Base-by-base conservation (phyloP, 2,329 filamentous ascomycete species). In the Meredithiella fracta region DNA sequence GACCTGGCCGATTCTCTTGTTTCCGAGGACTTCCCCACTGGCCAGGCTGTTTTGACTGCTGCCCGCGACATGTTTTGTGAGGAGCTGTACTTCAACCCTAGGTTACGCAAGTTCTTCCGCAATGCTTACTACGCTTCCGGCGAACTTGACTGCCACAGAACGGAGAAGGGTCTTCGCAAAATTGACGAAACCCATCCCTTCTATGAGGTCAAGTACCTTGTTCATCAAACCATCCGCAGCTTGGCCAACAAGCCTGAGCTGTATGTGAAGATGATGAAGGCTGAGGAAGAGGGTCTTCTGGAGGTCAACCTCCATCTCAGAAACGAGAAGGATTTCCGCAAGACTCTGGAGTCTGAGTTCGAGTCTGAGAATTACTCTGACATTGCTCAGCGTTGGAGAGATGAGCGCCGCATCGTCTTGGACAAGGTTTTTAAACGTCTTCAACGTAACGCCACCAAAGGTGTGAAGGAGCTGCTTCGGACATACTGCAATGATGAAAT, bases 131-230 rank as follows among this genome's bases (percentile, higher is more conserved):
- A 96, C 65, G 79, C 82, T 64, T 83, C 83, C 62, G 88, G 89
- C 23, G 78, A 86, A 56, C 82, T 98, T 59, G 89, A 91, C 70
- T 94, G 90, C 67, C 80, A 80, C 60, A 82, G 92, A 56, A 98
- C 92, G 0, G 90, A 97, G 59, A 98, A 97, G 69, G 92, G 92
- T 26, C 72, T 96, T 54, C 85, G 86, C 57, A 86, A 87, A 64
- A 97, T 98, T 62, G 90, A 95, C 63, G 91, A 97, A 60, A 82
- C 92, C 23, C 90, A 97, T 64, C 88, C 89, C 0, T 97, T 94
- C 68, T 97, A 97, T 66, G 92, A 97, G 68, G 87, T 98, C 72
- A 95, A 98, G 68, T 98, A 98, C 63, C 75, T 98, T 20, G 82
- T 88, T 61, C 89, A 92, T 63, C 90, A 96, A 68, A 86, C 86